phyloP scores from a whole-genome alignment of 164 flowering plant genomes.

The Liquidambar formosana region DNA sequence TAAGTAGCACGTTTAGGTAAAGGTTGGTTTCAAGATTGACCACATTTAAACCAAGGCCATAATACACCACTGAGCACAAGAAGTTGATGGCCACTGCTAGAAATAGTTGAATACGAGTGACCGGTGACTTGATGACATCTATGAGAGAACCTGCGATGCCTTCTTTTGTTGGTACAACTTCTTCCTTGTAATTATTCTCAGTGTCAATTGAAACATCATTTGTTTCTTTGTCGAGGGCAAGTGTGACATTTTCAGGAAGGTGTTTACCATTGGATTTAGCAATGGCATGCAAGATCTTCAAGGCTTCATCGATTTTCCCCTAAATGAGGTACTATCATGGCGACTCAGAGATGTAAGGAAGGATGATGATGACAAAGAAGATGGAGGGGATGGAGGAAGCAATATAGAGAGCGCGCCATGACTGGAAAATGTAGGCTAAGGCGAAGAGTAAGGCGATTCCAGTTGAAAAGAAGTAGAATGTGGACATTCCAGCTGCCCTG shows the following conservation, averaged over 20 bases:
- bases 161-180: neutral
- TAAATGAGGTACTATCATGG: slow-evolving; percentile 88
- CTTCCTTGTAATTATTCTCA: too few relatives aligned
- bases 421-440: slow-evolving; percentile 61
- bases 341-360: slow-evolving; percentile 83
- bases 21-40: slow-evolving; percentile 87
- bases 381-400: slow-evolving; percentile 82
- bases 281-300: slow-evolving; percentile 61
- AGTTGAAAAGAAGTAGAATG: slow-evolving; percentile 88
- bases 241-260: slow-evolving; percentile 48
- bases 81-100: slow-evolving; percentile 64
- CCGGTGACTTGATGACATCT: slow-evolving; percentile 53
- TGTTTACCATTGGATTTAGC: slow-evolving; percentile 56
- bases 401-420: slow-evolving; percentile 84
- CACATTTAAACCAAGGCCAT: slow-evolving; percentile 84
- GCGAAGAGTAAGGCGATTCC: slow-evolving; percentile 75
- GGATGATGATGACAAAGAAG: slow-evolving; percentile 43
- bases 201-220: slow-evolving; percentile 8
- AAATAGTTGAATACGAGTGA: slow-evolving; percentile 61
- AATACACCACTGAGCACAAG: slow-evolving; percentile 70
- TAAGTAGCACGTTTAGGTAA: slow-evolving; percentile 65
- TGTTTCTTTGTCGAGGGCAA: slow-evolving; percentile 56
- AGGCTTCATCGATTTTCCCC: slow-evolving; percentile 53
- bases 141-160: slow-evolving; percentile 50
- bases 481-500: slow-evolving; percentile 91